Conservation (phyloP, 1,284 basidiomycete species). For the Apiotrichum mycotoxinovorans region DNA sequence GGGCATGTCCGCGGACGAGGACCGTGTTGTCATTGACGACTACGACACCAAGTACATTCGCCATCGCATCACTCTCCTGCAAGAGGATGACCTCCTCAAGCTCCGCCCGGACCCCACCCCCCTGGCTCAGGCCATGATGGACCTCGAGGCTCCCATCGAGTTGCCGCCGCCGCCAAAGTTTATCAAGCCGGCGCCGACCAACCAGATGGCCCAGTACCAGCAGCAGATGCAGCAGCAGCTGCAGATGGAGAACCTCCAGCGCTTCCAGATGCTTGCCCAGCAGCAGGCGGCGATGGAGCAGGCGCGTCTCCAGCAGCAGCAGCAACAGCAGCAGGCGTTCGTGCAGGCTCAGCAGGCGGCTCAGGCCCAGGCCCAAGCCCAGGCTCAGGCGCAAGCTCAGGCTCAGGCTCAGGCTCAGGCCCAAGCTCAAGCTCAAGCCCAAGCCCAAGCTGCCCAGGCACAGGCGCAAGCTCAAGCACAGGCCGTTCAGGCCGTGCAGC, state of each 20-base stretch:
- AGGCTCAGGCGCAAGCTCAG: conserved; percentile 13
- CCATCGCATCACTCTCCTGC: conserved; percentile 39
- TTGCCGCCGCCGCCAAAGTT: conserved; percentile 44
- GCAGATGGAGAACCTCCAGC: conserved; percentile 42
- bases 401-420: conserved; percentile 12
- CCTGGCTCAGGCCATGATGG: conserved; percentile 29
- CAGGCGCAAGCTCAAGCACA: conserved; percentile 14
- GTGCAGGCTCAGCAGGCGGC: conserved; percentile 6
- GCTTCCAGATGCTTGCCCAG: conserved; percentile 38
- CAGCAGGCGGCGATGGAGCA: conserved; percentile 33
- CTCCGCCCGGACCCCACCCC: conserved; percentile 37
- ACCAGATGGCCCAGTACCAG: conserved; percentile 30
- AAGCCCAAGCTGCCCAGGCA: conserved; percentile 8
- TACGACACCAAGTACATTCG: conserved; percentile 46
- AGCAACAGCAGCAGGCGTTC: conserved; percentile 17
- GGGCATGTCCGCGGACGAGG: conserved; percentile 45
- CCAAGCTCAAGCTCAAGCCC: conserved; percentile 9
- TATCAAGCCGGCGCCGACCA: conserved; percentile 36
- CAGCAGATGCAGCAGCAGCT: conserved; percentile 36
- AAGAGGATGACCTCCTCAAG: conserved; percentile 40
- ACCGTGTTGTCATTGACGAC: conserved; percentile 49
- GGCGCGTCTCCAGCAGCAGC: conserved; percentile 31
- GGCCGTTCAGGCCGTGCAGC: conserved; percentile 12
- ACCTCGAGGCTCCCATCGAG: conserved; percentile 37
- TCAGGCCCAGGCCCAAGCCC: conserved; percentile 8